phyloP scores from a whole-genome alignment of 495 filamentous ascomycete genomes.

The Penicillium tannophilum region DNA sequence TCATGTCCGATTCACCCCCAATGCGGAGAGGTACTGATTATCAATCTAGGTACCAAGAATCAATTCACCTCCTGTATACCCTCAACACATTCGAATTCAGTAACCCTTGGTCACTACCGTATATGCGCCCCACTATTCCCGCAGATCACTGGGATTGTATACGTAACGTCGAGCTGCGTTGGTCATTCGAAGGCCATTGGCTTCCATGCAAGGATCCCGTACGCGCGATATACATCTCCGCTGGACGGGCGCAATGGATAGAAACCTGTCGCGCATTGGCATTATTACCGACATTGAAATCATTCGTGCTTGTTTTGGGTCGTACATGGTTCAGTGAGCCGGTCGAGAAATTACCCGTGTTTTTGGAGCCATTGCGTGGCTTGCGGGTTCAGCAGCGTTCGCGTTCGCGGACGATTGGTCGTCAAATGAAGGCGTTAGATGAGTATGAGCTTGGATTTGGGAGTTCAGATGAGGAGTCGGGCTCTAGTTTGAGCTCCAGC shows the following conservation, averaged over 20 bases:
- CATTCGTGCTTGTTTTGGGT: conserved; percentile 41
- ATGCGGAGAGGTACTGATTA: too few relatives aligned
- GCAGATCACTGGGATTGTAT: conserved; percentile 36
- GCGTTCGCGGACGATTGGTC: not conserved
- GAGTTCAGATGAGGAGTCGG: conserved; percentile 13
- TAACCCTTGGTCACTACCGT: conserved; percentile 49
- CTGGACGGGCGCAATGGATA: conserved; percentile 45
- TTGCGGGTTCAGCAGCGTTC: conserved; percentile 20
- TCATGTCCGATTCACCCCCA: not conserved
- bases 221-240: conserved; percentile 44
- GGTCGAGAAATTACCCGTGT: conserved; percentile 43
- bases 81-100: conserved; percentile 48
- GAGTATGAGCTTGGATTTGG: conserved; percentile 3
- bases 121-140: conserved; percentile 44
- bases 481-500: not conserved
- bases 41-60: conserved; percentile 40
- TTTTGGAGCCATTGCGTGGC: conserved; percentile 42
- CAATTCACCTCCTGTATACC: conserved; percentile 42
- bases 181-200: conserved; percentile 51
- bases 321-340: conserved; percentile 48
- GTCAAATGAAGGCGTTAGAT: not conserved
- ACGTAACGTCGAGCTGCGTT: conserved; percentile 44
- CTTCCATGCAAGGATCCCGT: conserved; percentile 51
- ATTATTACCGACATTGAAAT: conserved; percentile 28
- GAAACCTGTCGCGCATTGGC: conserved; percentile 41